These are phyloP conservation scores for Gracilaria vermiculophylla DNA, from an alignment of 23 red algal genomes.

Conservation along the genomic window DNA sequence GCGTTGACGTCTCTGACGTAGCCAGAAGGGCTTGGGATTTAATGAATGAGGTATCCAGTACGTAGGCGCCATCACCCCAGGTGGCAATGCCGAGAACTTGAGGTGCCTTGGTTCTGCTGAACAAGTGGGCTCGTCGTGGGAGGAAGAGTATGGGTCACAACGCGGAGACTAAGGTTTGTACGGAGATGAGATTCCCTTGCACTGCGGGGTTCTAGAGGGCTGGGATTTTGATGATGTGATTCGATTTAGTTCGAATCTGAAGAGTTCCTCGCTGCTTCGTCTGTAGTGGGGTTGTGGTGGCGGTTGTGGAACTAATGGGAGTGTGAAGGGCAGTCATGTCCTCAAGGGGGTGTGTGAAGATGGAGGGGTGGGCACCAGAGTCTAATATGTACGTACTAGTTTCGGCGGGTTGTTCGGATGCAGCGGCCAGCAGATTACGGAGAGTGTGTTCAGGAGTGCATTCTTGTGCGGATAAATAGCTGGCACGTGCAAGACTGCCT, in stretches of 20 bases:
- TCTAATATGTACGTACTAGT: constrained; percentile 26
- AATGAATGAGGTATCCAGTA: background rate
- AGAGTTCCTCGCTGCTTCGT: no score
- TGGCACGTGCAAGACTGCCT: background rate
- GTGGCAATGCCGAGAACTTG: background rate
- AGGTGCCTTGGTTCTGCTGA: background rate
- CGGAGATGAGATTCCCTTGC: background rate
- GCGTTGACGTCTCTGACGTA: no score
- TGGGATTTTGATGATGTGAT: background rate
- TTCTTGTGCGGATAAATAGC: background rate
- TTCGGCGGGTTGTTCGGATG: no score
- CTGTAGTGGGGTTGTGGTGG: background rate
- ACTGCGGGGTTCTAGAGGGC: background rate
- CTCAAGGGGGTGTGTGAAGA: background rate
- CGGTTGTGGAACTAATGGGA: background rate
- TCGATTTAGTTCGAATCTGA: background rate
- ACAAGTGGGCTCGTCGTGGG: background rate
- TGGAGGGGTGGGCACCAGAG: constrained; percentile 6
- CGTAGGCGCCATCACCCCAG: background rate
- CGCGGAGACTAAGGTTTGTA: no score
- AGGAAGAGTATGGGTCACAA: background rate
- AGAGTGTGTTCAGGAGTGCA: background rate
- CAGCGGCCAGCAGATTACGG: no score
- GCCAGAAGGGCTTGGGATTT: background rate
- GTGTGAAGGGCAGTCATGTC: background rate